Evolutionary conservation across 2,329 filamentous ascomycete species (phyloP).

Genomic region (Colletotrichum tropicale): DNA sequence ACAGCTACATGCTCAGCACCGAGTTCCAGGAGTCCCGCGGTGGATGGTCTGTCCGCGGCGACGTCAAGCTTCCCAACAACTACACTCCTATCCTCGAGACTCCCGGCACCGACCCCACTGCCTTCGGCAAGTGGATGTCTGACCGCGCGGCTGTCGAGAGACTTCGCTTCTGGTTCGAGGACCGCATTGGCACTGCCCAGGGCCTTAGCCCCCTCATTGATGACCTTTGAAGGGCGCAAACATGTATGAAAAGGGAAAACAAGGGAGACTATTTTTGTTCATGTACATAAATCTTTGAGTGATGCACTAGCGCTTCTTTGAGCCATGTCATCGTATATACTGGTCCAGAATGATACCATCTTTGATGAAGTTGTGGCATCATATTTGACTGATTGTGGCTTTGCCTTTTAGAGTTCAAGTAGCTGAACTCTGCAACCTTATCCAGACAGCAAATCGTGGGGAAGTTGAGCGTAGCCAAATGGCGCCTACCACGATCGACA

Average conservation of each 20-base stretch:
- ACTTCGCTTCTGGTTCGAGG: conserved; percentile 45
- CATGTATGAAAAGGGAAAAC: not conserved
- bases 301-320: not conserved
- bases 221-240: not conserved
- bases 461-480: not conserved
- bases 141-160: conserved; percentile 46
- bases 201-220: conserved; percentile 39
- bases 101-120: conserved; percentile 36
- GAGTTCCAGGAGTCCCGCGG: conserved; percentile 38
- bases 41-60: conserved; percentile 37
- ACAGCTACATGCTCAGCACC: conserved; percentile 47
- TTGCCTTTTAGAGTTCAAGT: not conserved
- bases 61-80: conserved; percentile 32
- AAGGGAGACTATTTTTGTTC: not conserved
- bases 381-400: not conserved
- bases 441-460: not conserved
- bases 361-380: not conserved
- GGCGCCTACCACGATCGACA: not conserved
- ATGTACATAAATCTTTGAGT: not conserved
- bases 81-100: conserved; percentile 33
- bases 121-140: conserved; percentile 45
- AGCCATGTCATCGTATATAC: not conserved
- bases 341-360: not conserved
- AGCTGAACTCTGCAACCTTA: not conserved
- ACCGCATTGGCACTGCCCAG: conserved; percentile 43